Evolutionary conservation across 495 filamentous ascomycete species (phyloP), one percentile per base, ranked within the genome.

Genomic region (Aspergillus conjunctus): DNA sequence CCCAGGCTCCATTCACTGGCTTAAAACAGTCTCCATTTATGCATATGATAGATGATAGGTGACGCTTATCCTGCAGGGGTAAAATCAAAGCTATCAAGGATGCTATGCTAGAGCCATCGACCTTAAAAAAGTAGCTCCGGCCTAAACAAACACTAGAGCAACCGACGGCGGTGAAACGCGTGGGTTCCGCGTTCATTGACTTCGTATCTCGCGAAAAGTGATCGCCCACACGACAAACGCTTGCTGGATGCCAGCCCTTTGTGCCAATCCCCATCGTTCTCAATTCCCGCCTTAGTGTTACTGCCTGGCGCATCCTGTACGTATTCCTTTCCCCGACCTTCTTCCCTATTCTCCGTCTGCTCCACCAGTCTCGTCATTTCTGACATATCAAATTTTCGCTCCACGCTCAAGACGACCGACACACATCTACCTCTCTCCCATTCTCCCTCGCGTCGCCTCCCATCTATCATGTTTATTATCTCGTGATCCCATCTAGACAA

Each of bases 131-230:
- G n/a, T n/a, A n/a, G n/a, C n/a, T n/a, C n/a, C n/a, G n/a, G n/a
- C n/a, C n/a, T n/a, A n/a, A 17, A 11, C 21, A 48, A 22, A 11
- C 34, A 18, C 22, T n/a, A 12, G 22, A 18, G 54, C n/a, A 14
- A 2, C 5, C n/a, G 43, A 18, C 31, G 52, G 59, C 59, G 59
- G 59, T 61, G 52, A 61, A 46, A 53, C 33, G 51, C 52, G 56
- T 48, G n/a, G 56, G 41, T 17, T 58, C 34, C 34, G 43, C 20
- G 45, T 30, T 32, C 33, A 48, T 31, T 32, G 41, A 26, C 4
- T 41, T 41, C 44, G 20, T 5, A 26, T 26, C 26, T 26, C 26
- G n/a, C n/a, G 5, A 26, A 26, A 26, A 26, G 26, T 26, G 26
- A 5, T 26, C 26, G 5, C 26, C 26, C 26, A 26, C 26, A 26